Conservation (phyloP, 2,329 filamentous ascomycete genomes). For the Purpureocillium takamizusanense region DNA sequence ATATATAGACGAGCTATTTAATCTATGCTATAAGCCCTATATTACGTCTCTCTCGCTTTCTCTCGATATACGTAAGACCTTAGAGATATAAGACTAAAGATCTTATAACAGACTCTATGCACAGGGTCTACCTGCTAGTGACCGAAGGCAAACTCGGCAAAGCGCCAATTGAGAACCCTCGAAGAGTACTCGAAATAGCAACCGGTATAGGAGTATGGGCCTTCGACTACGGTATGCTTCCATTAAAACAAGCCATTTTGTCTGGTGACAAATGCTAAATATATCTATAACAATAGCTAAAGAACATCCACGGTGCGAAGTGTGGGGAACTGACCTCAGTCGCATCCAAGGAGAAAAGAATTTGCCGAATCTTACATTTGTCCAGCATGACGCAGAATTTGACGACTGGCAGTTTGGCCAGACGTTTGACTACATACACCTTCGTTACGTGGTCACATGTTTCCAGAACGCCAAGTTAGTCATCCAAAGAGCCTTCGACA, state of each 20-base stretch:
- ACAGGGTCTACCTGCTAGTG: slow-evolving; percentile 33
- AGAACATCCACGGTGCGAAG: slow-evolving; percentile 27
- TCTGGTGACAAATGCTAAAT: neutral
- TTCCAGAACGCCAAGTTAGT: slow-evolving; percentile 40
- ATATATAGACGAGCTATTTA: no score
- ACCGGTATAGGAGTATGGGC: slow-evolving; percentile 45
- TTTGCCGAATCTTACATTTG: slow-evolving; percentile 40
- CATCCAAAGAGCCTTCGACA: slow-evolving; percentile 33
- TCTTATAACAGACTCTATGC: slow-evolving; percentile 28
- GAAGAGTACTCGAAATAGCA: slow-evolving; percentile 41
- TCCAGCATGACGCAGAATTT: slow-evolving; percentile 44
- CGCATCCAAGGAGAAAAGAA: slow-evolving; percentile 29
- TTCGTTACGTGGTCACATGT: slow-evolving; percentile 38
- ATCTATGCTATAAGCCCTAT: neutral
- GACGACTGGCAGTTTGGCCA: slow-evolving; percentile 38
- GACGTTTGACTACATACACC: slow-evolving; percentile 46
- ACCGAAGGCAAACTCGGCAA: slow-evolving; percentile 29
- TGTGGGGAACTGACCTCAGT: slow-evolving; percentile 38
- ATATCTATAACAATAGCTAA: slow-evolving; percentile 27
- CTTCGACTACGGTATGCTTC: slow-evolving; percentile 34
- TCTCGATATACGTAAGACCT: no score
- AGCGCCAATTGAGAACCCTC: no score
- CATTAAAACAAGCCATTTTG: neutral
- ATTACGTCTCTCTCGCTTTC: no score
- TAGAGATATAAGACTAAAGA: slow-evolving; percentile 26